Evolutionary conservation across 805 yeast species (phyloP).

Genomic region (Candida tammaniensis): DNA sequence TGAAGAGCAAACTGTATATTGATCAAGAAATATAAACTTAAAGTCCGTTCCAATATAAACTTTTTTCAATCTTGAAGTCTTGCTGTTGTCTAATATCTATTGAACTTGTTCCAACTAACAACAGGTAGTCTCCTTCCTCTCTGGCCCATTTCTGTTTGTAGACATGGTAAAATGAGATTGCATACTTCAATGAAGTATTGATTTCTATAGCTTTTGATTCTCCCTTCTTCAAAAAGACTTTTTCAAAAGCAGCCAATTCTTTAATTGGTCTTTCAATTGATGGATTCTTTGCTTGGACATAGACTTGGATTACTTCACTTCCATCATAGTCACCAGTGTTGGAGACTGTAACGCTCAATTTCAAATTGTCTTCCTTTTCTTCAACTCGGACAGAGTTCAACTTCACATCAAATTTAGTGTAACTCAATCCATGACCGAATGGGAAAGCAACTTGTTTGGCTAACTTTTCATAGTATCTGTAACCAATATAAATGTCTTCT

Average conservation of each 20-base stretch:
- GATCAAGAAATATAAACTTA: too few relatives aligned
- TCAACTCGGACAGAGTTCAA: constrained; percentile 15
- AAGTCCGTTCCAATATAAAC: too few relatives aligned
- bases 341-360: constrained; percentile 17
- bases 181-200: constrained; percentile 20
- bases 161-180: constrained; percentile 27
- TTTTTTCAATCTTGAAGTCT: too few relatives aligned
- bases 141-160: constrained; percentile 24
- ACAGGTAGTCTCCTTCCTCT: constrained; percentile 22
- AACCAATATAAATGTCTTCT: constrained; percentile 30
- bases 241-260: constrained; percentile 28
- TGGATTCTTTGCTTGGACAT: constrained; percentile 16
- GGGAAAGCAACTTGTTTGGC: constrained; percentile 25
- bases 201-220: constrained; percentile 14
- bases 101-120: constrained; percentile 23
- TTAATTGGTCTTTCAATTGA: constrained; percentile 24
- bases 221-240: constrained; percentile 22
- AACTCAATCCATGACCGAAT: constrained; percentile 30
- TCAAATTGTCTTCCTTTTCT: constrained; percentile 14
- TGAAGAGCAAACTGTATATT: too few relatives aligned
- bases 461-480: constrained; percentile 27
- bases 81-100: too few relatives aligned
- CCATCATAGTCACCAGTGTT: constrained; percentile 25
- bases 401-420: constrained; percentile 20
- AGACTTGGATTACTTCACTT: constrained; percentile 26